These are phyloP conservation scores for Pugionium cornutum DNA, from an alignment of 345 rosid species.

Conservation along the genomic window DNA sequence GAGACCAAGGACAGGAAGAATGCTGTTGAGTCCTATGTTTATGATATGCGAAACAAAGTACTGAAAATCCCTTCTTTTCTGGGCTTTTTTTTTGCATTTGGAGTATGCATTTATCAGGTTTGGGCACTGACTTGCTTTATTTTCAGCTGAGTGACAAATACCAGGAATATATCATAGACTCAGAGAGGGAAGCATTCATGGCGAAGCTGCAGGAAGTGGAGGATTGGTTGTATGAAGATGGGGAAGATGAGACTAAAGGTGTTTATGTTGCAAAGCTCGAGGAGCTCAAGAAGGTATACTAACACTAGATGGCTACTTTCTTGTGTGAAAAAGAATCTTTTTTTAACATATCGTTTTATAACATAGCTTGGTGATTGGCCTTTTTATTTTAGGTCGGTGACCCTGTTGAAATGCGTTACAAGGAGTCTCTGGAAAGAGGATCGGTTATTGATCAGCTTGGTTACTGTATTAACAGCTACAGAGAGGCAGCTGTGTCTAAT, in stretches of 20 bases:
- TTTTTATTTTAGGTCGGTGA: constrained; percentile 68
- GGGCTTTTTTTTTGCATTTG: neutral
- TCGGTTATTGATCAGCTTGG: constrained; percentile 68
- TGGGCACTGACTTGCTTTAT: constrained; percentile 17
- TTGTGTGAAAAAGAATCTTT: neutral
- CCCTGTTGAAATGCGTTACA: constrained; percentile 82
- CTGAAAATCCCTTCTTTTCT: constrained; percentile 15
- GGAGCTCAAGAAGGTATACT: constrained; percentile 79
- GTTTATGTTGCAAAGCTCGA: constrained; percentile 93
- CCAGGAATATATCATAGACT: constrained; percentile 66
- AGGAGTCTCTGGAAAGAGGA: constrained; percentile 70
- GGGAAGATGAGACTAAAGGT: constrained; percentile 98
- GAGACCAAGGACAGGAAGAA: constrained; percentile 96
- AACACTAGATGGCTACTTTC: neutral
- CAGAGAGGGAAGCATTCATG: constrained; percentile 68
- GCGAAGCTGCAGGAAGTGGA: constrained; percentile 77
- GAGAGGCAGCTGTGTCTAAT: constrained; percentile 78
- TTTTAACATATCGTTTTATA: neutral
- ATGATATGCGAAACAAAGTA: constrained; percentile 97
- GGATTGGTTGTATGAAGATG: constrained; percentile 98
- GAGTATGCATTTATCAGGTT: neutral
- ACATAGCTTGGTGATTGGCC: constrained; percentile 2
- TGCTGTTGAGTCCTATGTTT: constrained; percentile 97
- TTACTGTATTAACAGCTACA: constrained; percentile 76
- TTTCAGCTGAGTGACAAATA: constrained; percentile 74